Evolutionary conservation across 1,284 basidiomycete genomes (phyloP), one percentile per base, ranked within the genome.

Genomic region (Tilletia setariae): DNA sequence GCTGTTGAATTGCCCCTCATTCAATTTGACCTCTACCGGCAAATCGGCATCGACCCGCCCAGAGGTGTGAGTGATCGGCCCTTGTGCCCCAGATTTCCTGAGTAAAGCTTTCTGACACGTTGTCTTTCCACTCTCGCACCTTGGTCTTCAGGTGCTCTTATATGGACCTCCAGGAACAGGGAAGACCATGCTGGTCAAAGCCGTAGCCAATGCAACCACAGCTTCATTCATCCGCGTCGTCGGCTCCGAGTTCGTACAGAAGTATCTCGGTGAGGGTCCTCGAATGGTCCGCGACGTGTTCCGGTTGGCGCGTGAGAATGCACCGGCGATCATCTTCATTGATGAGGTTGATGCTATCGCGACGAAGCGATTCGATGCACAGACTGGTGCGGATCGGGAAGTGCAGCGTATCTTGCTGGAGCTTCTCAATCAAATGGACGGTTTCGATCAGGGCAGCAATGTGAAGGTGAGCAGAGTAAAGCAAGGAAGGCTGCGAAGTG

Each of bases 201-300:
- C 95, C 16, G 95, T 98, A 25, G 95, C 95, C 46, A 91, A 96
- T 80, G 93, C 98, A 77, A 98, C 95, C 21, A 95, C 94, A 0
- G 95, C 95, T 11, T 88, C 93, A 23, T 98, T 98, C 85, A 98
- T 98, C 78, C 92, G 96, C 65, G 96, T 98, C 4, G 94, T 97
- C 32, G 96, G 96, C 25, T 94, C 92, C 76, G 95, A 98, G 84
- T 98, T 98, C 81, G 95, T 98, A 23, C 95, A 98, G 85, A 99
- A 99, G 84, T 99, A 99, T 82, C 89, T 99, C 2, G 96, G 96
- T 80, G 96, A 99, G 79, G 96, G 96, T 59, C 96, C 96, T 63
- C 91, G 96, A 74, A 99, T 99, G 96, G 96, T 99, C 70, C 90
- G 96, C 80, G 96, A 99, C 82, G 96, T 99, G 68, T 99, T 99